These are phyloP conservation scores for Diplodia mutila DNA, from an alignment of 2,329 filamentous ascomycete genomes.

Conservation along the genomic window DNA sequence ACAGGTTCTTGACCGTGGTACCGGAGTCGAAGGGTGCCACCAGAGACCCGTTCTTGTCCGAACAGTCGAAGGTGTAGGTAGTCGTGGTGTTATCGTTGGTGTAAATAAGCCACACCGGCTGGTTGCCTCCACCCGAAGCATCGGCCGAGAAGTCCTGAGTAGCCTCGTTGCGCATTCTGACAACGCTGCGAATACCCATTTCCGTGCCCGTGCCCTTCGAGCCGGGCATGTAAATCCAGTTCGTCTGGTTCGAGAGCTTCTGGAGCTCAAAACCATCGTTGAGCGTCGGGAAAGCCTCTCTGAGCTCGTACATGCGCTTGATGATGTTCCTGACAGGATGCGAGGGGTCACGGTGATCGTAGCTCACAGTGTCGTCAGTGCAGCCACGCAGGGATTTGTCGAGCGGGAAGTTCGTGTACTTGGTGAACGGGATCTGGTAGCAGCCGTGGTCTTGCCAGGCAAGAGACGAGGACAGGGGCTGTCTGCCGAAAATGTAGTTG, in stretches of 20 bases:
- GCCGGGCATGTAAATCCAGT: slow-evolving; percentile 32
- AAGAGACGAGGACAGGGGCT: slow-evolving; percentile 63
- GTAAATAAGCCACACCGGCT: slow-evolving; percentile 58
- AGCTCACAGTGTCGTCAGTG: slow-evolving; percentile 58
- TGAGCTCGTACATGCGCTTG: slow-evolving; percentile 65
- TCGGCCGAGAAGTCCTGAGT: slow-evolving; percentile 53
- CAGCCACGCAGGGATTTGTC: slow-evolving; percentile 60
- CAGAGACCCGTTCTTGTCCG: slow-evolving; percentile 53
- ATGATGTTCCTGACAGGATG: slow-evolving; percentile 64
- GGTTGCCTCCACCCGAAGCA: slow-evolving; percentile 44
- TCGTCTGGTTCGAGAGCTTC: slow-evolving; percentile 61
- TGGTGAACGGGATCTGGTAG: slow-evolving; percentile 59
- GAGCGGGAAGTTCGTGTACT: slow-evolving; percentile 63
- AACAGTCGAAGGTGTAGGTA: slow-evolving; percentile 63
- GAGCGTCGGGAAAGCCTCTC: slow-evolving; percentile 59
- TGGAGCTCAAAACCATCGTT: slow-evolving; percentile 63
- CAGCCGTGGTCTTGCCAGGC: slow-evolving; percentile 70
- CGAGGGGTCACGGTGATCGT: slow-evolving; percentile 66
- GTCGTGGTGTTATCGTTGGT: slow-evolving; percentile 54
- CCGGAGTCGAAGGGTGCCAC: slow-evolving; percentile 60
- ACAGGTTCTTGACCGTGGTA: slow-evolving; percentile 64
- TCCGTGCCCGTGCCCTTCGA: slow-evolving; percentile 32
- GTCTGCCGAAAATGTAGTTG: slow-evolving; percentile 69
- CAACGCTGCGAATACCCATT: slow-evolving; percentile 60
- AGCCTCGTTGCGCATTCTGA: slow-evolving; percentile 23